Percentiles rank a stretch among this genome's conserved stretches.
These are phyloP conservation scores for Penicillium glabrum DNA, from an alignment of 2,329 filamentous ascomycete species.

Conservation along the genomic window DNA sequence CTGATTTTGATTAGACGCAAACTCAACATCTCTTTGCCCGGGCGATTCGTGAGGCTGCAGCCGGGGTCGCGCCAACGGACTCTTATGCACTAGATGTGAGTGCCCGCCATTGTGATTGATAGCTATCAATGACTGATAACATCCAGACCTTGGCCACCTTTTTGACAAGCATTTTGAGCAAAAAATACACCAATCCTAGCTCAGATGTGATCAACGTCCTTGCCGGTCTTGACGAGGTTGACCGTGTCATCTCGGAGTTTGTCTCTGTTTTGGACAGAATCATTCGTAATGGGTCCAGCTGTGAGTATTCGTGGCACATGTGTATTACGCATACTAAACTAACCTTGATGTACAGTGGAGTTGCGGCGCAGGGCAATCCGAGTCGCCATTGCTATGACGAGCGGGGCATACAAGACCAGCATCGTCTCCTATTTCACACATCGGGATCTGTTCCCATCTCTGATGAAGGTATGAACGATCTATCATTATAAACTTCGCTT, in stretches of 20 bases:
- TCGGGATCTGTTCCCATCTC: constrained; percentile 84
- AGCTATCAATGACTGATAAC: constrained; percentile 38
- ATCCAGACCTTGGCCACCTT: constrained; percentile 83
- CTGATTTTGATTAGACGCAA: constrained; percentile 51
- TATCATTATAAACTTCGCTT: neutral
- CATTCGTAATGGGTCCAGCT: constrained; percentile 71
- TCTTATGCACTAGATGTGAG: constrained; percentile 81
- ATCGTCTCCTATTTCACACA: constrained; percentile 94
- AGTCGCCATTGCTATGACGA: constrained; percentile 78
- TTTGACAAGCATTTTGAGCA: constrained; percentile 75
- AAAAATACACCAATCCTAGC: constrained; percentile 92
- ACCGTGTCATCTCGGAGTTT: constrained; percentile 84
- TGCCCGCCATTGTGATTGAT: neutral
- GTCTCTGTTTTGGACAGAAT: constrained; percentile 78
- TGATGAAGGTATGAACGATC: constrained; percentile 74
- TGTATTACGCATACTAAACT: neutral
- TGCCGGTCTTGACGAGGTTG: constrained; percentile 84
- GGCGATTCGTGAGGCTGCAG: constrained; percentile 69
- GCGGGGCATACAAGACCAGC: constrained; percentile 94
- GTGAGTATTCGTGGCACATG: constrained; percentile 50
- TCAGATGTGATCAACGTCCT: constrained; percentile 91
- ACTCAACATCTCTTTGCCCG: constrained; percentile 76
- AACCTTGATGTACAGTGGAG: constrained; percentile 54
- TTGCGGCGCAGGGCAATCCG: constrained; percentile 77
- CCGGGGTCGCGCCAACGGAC: constrained; percentile 60